Evolutionary conservation across 2,329 filamentous ascomycete species (phyloP).

Genomic region (Septoria petroselini): DNA sequence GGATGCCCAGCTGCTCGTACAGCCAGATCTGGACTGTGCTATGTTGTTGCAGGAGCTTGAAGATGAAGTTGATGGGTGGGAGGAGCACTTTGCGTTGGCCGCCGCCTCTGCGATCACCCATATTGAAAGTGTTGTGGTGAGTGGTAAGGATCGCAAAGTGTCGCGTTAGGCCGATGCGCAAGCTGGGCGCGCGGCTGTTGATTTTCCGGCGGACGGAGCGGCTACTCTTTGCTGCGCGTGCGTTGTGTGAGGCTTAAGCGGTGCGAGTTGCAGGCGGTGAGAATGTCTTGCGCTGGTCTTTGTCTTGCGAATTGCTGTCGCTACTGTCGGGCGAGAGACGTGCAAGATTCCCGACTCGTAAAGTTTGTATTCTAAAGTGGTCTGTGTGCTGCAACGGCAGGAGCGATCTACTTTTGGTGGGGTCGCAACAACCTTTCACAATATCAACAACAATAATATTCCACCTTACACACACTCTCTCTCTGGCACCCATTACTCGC

Average conservation of each 20-base stretch:
- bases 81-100: constrained; percentile 63
- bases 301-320: too few relatives aligned
- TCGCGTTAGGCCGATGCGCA: not conserved
- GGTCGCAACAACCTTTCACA: constrained; percentile 6
- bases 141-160: constrained; percentile 30
- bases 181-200: not conserved
- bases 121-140: constrained; percentile 38
- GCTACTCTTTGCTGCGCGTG: not conserved
- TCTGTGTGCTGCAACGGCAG: not conserved
- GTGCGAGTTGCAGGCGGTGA: not conserved
- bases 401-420: constrained; percentile 1
- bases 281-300: too few relatives aligned
- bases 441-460: not conserved
- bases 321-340: not conserved
- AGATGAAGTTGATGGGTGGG: constrained; percentile 82
- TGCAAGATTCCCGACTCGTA: not conserved
- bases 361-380: too few relatives aligned
- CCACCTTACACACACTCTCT: not conserved
- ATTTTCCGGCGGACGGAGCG: too few relatives aligned
- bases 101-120: constrained; percentile 55
- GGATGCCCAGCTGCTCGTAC: constrained; percentile 89
- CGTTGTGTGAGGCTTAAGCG: not conserved
- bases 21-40: constrained; percentile 92
- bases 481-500: not conserved
- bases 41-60: constrained; percentile 83